Conservation (phyloP, 139 green algal species). For the Monoraphidium neglectum region DNA sequence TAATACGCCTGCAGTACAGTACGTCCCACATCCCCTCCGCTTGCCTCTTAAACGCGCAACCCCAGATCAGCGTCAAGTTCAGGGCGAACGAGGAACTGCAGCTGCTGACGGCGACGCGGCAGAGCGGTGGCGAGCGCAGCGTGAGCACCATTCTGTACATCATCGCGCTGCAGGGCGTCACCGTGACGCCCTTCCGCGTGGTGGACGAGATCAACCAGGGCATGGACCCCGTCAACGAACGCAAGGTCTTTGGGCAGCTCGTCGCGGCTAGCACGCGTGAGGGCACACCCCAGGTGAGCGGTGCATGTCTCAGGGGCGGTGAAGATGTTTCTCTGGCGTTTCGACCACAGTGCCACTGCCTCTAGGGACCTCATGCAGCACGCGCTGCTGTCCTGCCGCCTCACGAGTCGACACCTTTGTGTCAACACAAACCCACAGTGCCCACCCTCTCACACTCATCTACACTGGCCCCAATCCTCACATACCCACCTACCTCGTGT, state of each 20-base stretch:
- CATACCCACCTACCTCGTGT: slow-evolving; percentile 39
- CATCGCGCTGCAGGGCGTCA: slow-evolving; percentile 91
- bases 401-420: too few relatives aligned
- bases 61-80: slow-evolving; percentile 75
- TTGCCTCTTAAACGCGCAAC: background rate
- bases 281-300: slow-evolving; percentile 51
- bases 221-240: slow-evolving; percentile 97
- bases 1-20: too few relatives aligned
- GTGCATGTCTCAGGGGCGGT: too few relatives aligned
- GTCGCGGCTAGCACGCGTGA: slow-evolving; percentile 59
- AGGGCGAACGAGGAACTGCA: slow-evolving; percentile 76
- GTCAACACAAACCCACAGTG: too few relatives aligned
- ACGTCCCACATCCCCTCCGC: too few relatives aligned
- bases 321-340: too few relatives aligned
- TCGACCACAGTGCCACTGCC: too few relatives aligned
- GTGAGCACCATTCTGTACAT: slow-evolving; percentile 99
- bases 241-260: slow-evolving; percentile 91
- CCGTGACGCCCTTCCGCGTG: slow-evolving; percentile 92
- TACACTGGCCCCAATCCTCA: too few relatives aligned
- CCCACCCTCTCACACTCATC: too few relatives aligned
- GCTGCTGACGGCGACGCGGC: slow-evolving; percentile 76
- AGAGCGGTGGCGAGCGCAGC: slow-evolving; percentile 94
- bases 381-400: too few relatives aligned
- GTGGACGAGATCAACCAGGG: slow-evolving; percentile 99
- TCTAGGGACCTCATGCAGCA: too few relatives aligned